These are phyloP conservation scores for Aspergillus terreus DNA, from an alignment of 2,329 filamentous ascomycete species.

Conservation along the genomic window DNA sequence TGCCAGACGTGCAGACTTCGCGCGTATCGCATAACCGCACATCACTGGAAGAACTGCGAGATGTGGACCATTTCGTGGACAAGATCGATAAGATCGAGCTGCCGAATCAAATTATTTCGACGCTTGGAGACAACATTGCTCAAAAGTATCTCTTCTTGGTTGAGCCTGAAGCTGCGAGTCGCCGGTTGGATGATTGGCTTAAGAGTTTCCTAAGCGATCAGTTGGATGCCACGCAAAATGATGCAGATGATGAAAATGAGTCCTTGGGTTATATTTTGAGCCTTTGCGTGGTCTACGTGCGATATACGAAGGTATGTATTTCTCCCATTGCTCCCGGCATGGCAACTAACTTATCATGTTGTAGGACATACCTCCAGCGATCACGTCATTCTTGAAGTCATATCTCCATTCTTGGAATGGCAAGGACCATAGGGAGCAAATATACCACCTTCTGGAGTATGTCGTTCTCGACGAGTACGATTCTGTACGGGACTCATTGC, in stretches of 20 bases:
- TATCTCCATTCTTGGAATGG: conserved; percentile 64
- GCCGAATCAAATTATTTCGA: conserved; percentile 76
- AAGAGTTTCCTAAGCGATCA: conserved; percentile 37
- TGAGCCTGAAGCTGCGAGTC: conserved; percentile 50
- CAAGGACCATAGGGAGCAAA: conserved; percentile 46
- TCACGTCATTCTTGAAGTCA: conserved; percentile 38
- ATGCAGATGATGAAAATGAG: conserved; percentile 38
- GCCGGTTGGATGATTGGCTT: conserved; percentile 37
- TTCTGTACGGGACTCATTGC: conserved; percentile 34
- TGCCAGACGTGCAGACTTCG: conserved; percentile 71
- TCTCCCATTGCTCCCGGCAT: neutral
- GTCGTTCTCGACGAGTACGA: conserved; percentile 27
- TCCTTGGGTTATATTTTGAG: conserved; percentile 34
- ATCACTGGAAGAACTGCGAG: conserved; percentile 73
- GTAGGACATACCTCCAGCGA: conserved; percentile 31
- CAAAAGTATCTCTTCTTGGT: conserved; percentile 71
- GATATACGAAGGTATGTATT: conserved; percentile 35
- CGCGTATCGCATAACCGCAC: conserved; percentile 60
- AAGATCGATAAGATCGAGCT: conserved; percentile 75
- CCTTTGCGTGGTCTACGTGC: conserved; percentile 32
- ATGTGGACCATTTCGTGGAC: conserved; percentile 64
- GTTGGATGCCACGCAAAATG: conserved; percentile 41
- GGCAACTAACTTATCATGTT: conserved; percentile 8
- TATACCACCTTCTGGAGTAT: conserved; percentile 33
- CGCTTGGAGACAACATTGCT: conserved; percentile 69